These are phyloP conservation scores for Paramecium primaurelia DNA, from an alignment of 73 alveolate genomes.

Conservation along the genomic window DNA sequence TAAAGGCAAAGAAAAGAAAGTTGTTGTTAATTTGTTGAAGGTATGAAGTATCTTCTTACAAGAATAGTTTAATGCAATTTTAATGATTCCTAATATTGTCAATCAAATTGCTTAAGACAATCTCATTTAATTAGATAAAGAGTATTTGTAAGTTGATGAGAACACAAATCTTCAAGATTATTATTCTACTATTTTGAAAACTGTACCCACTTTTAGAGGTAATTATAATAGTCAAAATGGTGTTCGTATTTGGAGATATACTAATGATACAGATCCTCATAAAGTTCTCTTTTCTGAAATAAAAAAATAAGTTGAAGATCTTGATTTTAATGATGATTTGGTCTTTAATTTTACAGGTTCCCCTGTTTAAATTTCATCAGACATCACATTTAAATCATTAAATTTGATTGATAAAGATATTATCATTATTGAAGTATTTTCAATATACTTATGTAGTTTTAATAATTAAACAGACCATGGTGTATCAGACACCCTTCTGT, in stretches of 20 bases:
- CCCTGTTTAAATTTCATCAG: not conserved
- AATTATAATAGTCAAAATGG: not conserved
- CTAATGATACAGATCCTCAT: not conserved
- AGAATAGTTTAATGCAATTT: not conserved
- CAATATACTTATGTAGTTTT: not conserved
- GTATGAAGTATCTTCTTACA: not conserved
- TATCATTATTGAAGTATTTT: not conserved
- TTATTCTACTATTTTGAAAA: not conserved
- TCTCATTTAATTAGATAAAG: not conserved
- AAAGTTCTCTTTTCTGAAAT: not conserved
- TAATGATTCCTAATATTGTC: not conserved
- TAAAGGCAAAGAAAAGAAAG: not conserved
- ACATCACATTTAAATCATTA: not conserved
- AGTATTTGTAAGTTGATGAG: not conserved
- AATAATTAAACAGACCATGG: not conserved
- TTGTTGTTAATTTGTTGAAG: not conserved
- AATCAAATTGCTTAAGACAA: not conserved
- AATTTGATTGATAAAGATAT: not conserved
- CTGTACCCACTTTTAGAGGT: constrained; percentile 16
- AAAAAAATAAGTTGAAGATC: constrained; percentile 8
- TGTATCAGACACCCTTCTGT: constrained; percentile 38
- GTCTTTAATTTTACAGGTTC: not conserved
- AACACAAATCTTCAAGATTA: not conserved
- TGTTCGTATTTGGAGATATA: not conserved
- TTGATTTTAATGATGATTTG: not conserved